These are phyloP conservation scores for Fusarium cyanostomum DNA, from an alignment of 2,329 filamentous ascomycete genomes.

Conservation along the genomic window DNA sequence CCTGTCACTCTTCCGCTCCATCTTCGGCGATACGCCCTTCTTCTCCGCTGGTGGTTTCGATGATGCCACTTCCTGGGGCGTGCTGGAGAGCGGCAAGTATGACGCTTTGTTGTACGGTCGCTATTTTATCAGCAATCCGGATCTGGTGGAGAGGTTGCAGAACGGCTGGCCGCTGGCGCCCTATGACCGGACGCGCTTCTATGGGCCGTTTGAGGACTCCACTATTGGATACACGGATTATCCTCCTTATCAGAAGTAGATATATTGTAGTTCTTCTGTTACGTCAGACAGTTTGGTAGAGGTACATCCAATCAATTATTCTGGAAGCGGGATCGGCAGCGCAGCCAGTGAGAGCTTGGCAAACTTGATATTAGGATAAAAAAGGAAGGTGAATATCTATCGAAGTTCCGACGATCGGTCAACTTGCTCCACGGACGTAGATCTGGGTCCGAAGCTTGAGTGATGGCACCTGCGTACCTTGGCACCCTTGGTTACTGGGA, in stretches of 20 bases:
- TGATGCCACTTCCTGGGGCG: constrained; percentile 59
- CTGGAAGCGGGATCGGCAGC: too few species aligned
- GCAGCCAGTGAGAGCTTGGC: too few species aligned
- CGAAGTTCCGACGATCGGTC: background rate
- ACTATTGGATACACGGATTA: constrained; percentile 51
- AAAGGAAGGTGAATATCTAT: constrained; percentile 1
- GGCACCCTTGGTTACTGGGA: background rate
- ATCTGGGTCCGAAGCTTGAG: constrained; percentile 1
- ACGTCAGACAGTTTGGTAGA: too few species aligned
- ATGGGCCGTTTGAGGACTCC: constrained; percentile 51
- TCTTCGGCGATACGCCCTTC: constrained; percentile 63
- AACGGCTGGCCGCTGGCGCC: constrained; percentile 50
- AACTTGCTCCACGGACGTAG: background rate
- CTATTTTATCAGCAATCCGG: constrained; percentile 60
- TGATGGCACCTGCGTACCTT: background rate
- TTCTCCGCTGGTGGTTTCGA: constrained; percentile 65
- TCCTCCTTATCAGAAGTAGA: constrained; percentile 22
- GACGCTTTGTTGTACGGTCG: constrained; percentile 59
- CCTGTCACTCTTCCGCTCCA: constrained; percentile 58
- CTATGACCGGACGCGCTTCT: constrained; percentile 58
- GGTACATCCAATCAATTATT: too few species aligned
- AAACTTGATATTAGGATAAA: background rate
- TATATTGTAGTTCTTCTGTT: too few species aligned
- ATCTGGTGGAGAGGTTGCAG: constrained; percentile 55
- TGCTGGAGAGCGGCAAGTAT: constrained; percentile 54